Evolutionary conservation across 2,329 filamentous ascomycete genomes (phyloP).

Genomic region (Aspergillus fumigatus): DNA sequence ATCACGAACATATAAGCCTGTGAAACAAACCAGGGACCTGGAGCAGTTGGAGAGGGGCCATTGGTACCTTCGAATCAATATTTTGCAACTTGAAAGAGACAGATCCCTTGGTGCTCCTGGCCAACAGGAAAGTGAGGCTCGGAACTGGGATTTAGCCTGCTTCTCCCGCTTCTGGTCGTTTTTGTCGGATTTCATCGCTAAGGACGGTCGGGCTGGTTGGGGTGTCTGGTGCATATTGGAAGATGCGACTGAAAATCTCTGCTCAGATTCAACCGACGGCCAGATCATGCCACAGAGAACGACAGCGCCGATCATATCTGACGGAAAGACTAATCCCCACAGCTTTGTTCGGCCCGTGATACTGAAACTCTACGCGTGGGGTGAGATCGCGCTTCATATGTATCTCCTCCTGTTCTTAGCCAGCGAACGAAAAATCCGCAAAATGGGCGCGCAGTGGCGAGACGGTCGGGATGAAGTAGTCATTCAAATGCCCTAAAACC

Average conservation of each 20-base stretch:
- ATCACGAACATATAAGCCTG: slow-evolving; percentile 51
- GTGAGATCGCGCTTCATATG: slow-evolving; percentile 64
- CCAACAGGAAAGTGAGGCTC: not conserved
- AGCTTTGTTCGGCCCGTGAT: slow-evolving; percentile 25
- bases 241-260: slow-evolving; percentile 2
- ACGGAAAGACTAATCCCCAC: slow-evolving; percentile 1
- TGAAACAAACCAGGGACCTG: slow-evolving; percentile 46
- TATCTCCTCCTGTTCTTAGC: slow-evolving; percentile 72
- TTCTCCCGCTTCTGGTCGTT: slow-evolving; percentile 42
- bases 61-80: slow-evolving; percentile 63
- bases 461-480: slow-evolving; percentile 57
- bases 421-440: slow-evolving; percentile 59
- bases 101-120: not conserved
- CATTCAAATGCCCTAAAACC: slow-evolving; percentile 44
- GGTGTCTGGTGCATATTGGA: slow-evolving; percentile 41
- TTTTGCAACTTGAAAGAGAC: slow-evolving; percentile 34
- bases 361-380: slow-evolving; percentile 74
- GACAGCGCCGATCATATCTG: not conserved
- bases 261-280: not conserved
- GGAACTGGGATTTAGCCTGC: slow-evolving; percentile 27
- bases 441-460: slow-evolving; percentile 60
- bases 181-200: slow-evolving; percentile 32
- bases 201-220: slow-evolving; percentile 41
- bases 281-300: not conserved
- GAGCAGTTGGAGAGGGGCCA: slow-evolving; percentile 67